Evolutionary conservation across 257 asterid genomes (phyloP), one percentile per base, ranked within the genome.

Genomic region (Haberlea rhodopensis): DNA sequence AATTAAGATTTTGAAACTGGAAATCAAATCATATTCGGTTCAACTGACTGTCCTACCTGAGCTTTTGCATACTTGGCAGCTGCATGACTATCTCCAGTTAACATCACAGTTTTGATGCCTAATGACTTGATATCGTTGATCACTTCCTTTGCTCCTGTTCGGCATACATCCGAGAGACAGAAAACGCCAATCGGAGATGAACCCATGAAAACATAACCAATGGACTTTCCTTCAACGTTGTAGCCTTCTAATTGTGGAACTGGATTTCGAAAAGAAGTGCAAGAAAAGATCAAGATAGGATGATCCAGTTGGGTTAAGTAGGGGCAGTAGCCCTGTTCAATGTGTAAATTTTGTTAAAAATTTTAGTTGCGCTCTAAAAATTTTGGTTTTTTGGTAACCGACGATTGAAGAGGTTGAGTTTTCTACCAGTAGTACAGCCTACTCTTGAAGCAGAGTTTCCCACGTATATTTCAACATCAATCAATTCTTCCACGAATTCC

Each of bases 81-180:
- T 25, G 84, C 86, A 8, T 58, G 72, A 16, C 85, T 76, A 69
- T 91, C 98, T 63, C 98, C 98, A 0, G 98, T 91, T 19, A 91
- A 85, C 96, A 91, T 80, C n/a, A 78, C 81, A 5, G 87, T 82
- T 73, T 78, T 89, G 71, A 91, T 85, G 65, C 95, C 92, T 65
- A 82, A 63, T 28, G 79, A 71, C 55, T 82, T 87, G 29, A 91
- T 76, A 37, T 89, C 87, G 48, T 59, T 27, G 19, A 91, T 72
- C 5, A 95, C 96, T 78, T 91, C 96, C 46, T 79, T 87, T 31
- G 87, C 90, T 27, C 98, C 96, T 0, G 90, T 89, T 56, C 98
- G 81, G 63, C 98, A 89, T 10, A 71, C 58, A 62, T 91, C 98
- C 5, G 95, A 68, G 11, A 91, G 85, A 64, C 67, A 68, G 75